Conservation (phyloP, 2,329 filamentous ascomycete genomes). For the Cryphonectria parasitica region DNA sequence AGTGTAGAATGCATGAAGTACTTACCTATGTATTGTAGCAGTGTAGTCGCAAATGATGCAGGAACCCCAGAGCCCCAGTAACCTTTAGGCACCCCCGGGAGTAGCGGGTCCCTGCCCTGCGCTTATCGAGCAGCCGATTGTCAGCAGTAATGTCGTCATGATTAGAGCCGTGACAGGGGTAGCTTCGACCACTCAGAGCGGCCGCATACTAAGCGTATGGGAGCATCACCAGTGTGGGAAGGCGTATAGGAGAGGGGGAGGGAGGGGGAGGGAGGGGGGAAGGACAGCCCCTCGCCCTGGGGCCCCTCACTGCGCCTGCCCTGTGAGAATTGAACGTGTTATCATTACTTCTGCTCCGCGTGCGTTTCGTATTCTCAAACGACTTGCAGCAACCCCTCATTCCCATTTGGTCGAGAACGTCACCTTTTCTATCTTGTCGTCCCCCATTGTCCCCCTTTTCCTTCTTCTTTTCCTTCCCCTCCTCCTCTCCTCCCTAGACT, state of each 20-base stretch:
- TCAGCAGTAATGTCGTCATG: constrained; percentile 19
- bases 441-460: neutral
- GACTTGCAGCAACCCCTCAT: constrained; percentile 17
- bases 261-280: neutral
- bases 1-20: too few relatives aligned
- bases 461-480: neutral
- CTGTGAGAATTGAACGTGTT: neutral
- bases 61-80: too few relatives aligned
- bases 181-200: constrained; percentile 25
- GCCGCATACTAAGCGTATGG: constrained; percentile 17
- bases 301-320: neutral
- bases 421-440: neutral
- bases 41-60: too few relatives aligned
- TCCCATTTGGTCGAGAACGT: constrained; percentile 8
- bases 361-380: neutral
- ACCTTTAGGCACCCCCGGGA: too few relatives aligned
- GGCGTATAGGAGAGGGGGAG: constrained; percentile 1
- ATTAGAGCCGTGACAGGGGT: constrained; percentile 5
- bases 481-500: neutral
- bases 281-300: neutral
- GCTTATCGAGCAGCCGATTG: neutral
- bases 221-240: constrained; percentile 15
- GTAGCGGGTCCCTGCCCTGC: too few relatives aligned
- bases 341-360: constrained; percentile 5
- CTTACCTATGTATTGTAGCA: too few relatives aligned